Evolutionary conservation across 2,329 filamentous ascomycete species (phyloP).

Genomic region (Colletotrichum australisinense): DNA sequence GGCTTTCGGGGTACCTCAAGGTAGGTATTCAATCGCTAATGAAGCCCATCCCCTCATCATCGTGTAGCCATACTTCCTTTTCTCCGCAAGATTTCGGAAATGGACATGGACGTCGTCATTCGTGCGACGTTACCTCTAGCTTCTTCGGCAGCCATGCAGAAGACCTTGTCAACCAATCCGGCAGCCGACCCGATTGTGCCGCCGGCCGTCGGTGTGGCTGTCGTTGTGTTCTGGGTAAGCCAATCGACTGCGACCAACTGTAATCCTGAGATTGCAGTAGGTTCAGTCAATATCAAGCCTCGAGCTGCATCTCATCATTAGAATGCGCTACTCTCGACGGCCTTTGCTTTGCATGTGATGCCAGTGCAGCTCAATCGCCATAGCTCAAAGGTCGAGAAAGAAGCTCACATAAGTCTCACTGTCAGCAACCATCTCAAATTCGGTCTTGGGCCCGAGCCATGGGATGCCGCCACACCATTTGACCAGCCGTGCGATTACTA

Average conservation of each 20-base stretch:
- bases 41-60: background rate
- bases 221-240: background rate
- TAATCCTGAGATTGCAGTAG: background rate
- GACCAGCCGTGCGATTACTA: slow-evolving; percentile 12
- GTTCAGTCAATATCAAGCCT: background rate
- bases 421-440: slow-evolving; percentile 1
- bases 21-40: background rate
- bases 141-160: background rate
- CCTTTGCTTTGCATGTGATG: too few relatives aligned
- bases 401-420: background rate
- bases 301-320: background rate
- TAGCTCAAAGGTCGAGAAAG: background rate
- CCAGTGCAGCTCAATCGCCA: background rate
- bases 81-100: background rate
- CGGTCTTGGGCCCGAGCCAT: slow-evolving; percentile 4
- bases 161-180: background rate
- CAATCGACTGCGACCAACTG: background rate
- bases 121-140: background rate
- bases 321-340: too few relatives aligned
- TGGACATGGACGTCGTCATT: background rate
- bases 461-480: slow-evolving; percentile 19
- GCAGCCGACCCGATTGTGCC: background rate
- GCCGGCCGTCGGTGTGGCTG: background rate
- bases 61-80: background rate
- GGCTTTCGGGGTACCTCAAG: slow-evolving; percentile 14